Percentiles rank a stretch among this genome's conserved stretches.
Conservation (phyloP, 2,329 filamentous ascomycete species). For the Aspergillus viridinutans region DNA sequence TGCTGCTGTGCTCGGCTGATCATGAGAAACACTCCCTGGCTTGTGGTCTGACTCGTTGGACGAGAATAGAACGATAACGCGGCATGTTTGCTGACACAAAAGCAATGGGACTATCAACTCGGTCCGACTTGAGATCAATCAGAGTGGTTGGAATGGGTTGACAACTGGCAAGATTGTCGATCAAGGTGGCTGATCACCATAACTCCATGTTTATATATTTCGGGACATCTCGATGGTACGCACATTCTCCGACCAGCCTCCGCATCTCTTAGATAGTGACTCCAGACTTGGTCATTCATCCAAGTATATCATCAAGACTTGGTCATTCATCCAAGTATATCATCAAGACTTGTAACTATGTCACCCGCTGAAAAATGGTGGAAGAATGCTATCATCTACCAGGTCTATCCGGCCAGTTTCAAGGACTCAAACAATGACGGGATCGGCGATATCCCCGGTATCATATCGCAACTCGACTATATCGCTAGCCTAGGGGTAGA, state of each 20-base stretch:
- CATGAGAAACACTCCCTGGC: background rate
- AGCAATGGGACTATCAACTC: background rate
- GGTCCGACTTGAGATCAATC: constrained; percentile 17
- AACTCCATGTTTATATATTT: background rate
- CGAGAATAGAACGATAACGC: background rate
- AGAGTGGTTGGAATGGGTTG: constrained; percentile 1
- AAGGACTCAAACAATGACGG: constrained; percentile 49
- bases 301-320: background rate
- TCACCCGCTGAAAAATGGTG: constrained; percentile 26
- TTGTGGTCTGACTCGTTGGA: background rate
- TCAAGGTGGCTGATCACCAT: background rate
- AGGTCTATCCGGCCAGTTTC: constrained; percentile 58
- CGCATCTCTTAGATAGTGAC: background rate
- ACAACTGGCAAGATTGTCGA: background rate
- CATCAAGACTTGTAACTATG: background rate
- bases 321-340: background rate
- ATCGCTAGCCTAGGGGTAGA: constrained; percentile 58
- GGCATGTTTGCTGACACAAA: background rate
- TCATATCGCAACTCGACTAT: constrained; percentile 62
- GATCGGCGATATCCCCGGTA: constrained; percentile 61
- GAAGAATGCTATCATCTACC: constrained; percentile 39
- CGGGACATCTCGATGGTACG: background rate
- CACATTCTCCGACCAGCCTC: too few relatives aligned
- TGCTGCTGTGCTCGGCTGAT: background rate
- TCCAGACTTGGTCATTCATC: background rate